Percentiles rank a stretch among this genome's conserved stretches.
Evolutionary conservation across 495 filamentous ascomycete genomes (phyloP).

Genomic region (Bombardia bombarda): DNA sequence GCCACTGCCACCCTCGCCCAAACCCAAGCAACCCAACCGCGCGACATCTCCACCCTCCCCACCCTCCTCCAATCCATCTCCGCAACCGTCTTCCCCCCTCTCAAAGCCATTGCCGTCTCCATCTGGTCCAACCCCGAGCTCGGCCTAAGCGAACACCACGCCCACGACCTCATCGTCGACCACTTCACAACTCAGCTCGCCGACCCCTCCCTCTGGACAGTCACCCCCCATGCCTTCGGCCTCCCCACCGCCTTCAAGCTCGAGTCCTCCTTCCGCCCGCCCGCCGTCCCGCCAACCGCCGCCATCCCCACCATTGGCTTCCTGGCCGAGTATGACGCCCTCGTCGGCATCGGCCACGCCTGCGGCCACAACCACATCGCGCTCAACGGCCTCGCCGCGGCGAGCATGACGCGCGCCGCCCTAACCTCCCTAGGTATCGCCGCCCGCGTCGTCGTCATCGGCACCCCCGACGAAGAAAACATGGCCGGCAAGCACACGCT

Average conservation of each 20-base stretch:
- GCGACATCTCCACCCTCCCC: not conserved
- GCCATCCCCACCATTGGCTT: constrained; percentile 34
- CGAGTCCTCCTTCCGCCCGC: constrained; percentile 25
- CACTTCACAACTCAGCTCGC: too few relatives aligned
- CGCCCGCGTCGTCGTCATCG: constrained; percentile 42
- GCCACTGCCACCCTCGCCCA: too few relatives aligned
- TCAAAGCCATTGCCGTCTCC: constrained; percentile 11
- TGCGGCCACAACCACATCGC: constrained; percentile 43
- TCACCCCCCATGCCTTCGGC: constrained; percentile 35
- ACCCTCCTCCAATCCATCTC: not conserved
- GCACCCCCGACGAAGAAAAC: constrained; percentile 52
- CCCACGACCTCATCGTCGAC: constrained; percentile 38
- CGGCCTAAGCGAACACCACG: constrained; percentile 35
- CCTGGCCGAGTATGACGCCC: constrained; percentile 40
- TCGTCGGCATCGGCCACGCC: constrained; percentile 38
- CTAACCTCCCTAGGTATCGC: constrained; percentile 34
- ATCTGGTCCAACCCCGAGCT: constrained; percentile 43
- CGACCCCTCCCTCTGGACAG: constrained; percentile 26
- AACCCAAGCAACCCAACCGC: too few relatives aligned
- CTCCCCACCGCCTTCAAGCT: constrained; percentile 35
- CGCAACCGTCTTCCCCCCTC: constrained; percentile 11
- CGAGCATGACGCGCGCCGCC: constrained; percentile 29
- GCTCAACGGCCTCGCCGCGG: constrained; percentile 36
- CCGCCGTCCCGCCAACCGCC: constrained; percentile 22
- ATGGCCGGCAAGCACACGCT: constrained; percentile 48